These are phyloP conservation scores for Leccinum uliginosum DNA, from an alignment of 768 basidiomycete species.

Conservation along the genomic window DNA sequence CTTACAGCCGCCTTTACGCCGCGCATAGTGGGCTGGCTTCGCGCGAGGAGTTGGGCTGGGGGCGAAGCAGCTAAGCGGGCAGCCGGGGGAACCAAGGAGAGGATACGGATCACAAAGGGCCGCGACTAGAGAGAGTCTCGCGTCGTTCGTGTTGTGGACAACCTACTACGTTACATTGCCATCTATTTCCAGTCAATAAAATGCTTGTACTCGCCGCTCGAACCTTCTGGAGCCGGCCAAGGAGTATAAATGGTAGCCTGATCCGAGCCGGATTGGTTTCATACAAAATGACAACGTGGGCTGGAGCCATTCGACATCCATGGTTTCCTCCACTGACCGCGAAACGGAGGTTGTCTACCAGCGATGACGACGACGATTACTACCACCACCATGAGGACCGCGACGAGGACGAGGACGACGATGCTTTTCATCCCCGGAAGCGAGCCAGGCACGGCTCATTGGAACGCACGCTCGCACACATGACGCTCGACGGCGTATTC, in stretches of 20 bases:
- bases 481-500: constrained; percentile 30
- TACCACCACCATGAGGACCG: background rate
- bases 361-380: constrained; percentile 16
- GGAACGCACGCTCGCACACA: constrained; percentile 55
- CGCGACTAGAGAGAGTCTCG: constrained; percentile 11
- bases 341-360: constrained; percentile 36
- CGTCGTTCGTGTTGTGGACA: background rate
- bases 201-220: constrained; percentile 1
- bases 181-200: constrained; percentile 1
- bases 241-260: background rate
- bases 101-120: constrained; percentile 23
- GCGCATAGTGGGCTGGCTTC: constrained; percentile 78
- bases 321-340: constrained; percentile 38
- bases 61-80: constrained; percentile 66
- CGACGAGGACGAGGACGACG: constrained; percentile 13
- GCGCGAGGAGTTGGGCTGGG: constrained; percentile 78
- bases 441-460: constrained; percentile 46
- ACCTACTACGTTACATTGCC: constrained; percentile 13
- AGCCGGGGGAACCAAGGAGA: constrained; percentile 40
- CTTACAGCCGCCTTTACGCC: constrained; percentile 86
- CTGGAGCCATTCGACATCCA: constrained; percentile 36
- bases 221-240: constrained; percentile 9
- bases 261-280: background rate
- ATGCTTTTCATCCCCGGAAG: constrained; percentile 29
- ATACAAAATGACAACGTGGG: constrained; percentile 30